Percentiles rank a stretch among this genome's conserved stretches.
These are phyloP conservation scores for Colletotrichum cereale DNA, from an alignment of 2,329 filamentous ascomycete genomes.

Conservation along the genomic window DNA sequence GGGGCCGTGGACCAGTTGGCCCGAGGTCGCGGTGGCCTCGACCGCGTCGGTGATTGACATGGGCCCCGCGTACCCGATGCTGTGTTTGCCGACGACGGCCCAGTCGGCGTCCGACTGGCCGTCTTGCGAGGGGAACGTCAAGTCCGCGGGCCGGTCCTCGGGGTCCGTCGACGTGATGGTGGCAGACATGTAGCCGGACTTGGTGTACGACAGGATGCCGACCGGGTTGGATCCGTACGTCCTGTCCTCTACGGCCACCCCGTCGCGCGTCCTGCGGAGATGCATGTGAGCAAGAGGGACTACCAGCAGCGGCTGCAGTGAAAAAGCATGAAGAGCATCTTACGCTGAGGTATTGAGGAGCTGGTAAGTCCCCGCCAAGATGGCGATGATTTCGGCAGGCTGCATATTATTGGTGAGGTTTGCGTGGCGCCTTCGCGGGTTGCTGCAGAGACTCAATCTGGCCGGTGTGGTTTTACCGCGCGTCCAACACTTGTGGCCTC, in stretches of 20 bases:
- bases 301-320: no score
- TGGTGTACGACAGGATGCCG: slow-evolving; percentile 46
- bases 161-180: slow-evolving; percentile 46
- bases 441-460: not conserved
- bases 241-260: slow-evolving; percentile 37
- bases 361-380: slow-evolving; percentile 38
- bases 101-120: slow-evolving; percentile 46
- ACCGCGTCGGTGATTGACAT: slow-evolving; percentile 44
- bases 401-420: slow-evolving; percentile 23
- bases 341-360: slow-evolving; percentile 41
- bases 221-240: slow-evolving; percentile 42
- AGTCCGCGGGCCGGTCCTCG: slow-evolving; percentile 43
- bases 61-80: slow-evolving; percentile 45
- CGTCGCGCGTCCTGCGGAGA: slow-evolving; percentile 27
- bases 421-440: not conserved
- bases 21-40: slow-evolving; percentile 37
- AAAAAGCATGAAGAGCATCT: not conserved
- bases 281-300: not conserved
- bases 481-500: not conserved
- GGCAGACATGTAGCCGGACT: slow-evolving; percentile 46
- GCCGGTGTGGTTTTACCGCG: not conserved
- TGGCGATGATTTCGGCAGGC: slow-evolving; percentile 37
- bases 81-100: slow-evolving; percentile 46
- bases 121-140: slow-evolving; percentile 43
- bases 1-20: slow-evolving; percentile 47